phyloP scores from a whole-genome alignment of 2,329 filamentous ascomycete genomes.

The Penicillium sp. region DNA sequence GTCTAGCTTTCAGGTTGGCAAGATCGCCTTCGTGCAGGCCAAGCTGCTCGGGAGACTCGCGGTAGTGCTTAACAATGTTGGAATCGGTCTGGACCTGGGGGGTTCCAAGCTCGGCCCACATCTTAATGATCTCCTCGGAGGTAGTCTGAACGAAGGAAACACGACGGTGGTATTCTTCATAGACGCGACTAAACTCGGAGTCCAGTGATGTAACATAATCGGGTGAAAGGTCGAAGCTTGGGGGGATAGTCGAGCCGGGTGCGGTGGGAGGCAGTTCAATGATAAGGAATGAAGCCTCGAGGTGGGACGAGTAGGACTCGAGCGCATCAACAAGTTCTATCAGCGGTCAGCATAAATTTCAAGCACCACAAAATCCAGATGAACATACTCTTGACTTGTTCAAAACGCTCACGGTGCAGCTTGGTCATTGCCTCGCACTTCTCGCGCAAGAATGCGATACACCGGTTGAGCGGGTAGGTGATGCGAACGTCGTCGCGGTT shows the following conservation, averaged over 20 bases:
- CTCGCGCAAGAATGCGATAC: constrained; percentile 78
- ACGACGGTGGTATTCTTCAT: constrained; percentile 91
- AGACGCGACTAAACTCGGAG: constrained; percentile 87
- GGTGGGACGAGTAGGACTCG: constrained; percentile 93
- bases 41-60: constrained; percentile 88
- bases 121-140: constrained; percentile 82
- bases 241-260: constrained; percentile 72
- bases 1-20: constrained; percentile 66
- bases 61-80: constrained; percentile 83
- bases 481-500: constrained; percentile 70
- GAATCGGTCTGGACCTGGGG: constrained; percentile 90
- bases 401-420: constrained; percentile 85
- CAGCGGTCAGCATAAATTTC: constrained; percentile 23
- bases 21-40: constrained; percentile 89
- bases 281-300: constrained; percentile 84
- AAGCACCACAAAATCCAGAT: background rate
- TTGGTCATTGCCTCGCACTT: constrained; percentile 79
- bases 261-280: constrained; percentile 81
- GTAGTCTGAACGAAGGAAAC: constrained; percentile 72
- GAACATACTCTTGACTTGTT: constrained; percentile 88
- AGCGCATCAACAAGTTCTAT: constrained; percentile 88
- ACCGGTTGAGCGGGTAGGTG: constrained; percentile 79
- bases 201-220: constrained; percentile 85
- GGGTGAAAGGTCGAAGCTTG: constrained; percentile 88
- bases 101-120: constrained; percentile 94